Evolutionary conservation across 2,329 filamentous ascomycete genomes (phyloP), one percentile per base, ranked within the genome.

Genomic region (Neophaeococcomyces mojaviensis): DNA sequence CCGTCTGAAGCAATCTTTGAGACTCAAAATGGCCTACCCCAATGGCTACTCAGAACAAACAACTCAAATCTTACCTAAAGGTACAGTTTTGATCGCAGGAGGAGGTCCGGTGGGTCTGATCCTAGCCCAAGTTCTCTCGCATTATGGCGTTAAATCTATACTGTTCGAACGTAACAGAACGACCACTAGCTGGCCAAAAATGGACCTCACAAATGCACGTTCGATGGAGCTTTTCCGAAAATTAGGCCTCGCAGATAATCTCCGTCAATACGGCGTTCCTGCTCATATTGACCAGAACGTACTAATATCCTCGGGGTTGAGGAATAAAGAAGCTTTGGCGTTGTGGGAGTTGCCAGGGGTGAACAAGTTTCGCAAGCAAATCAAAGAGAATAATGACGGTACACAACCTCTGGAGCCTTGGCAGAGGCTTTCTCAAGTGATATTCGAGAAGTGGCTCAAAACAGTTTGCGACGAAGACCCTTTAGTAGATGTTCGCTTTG

Each of bases 61-160:
- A n/a, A n/a, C n/a, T n/a, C n/a, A n/a, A n/a, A n/a, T n/a, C 10
- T 28, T 49, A 28, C 39, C 44, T 4, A 15, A 34, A 9, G 49
- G 34, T 3, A 47, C 47, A 2, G 65, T 74, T 20, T 58, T 74
- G 4, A 68, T 74, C 31, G 61, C 70, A 3, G 71, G 71, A 5
- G 68, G 64, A 8, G 71, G 71, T 1, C 70, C 70, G 10, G 66
- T 68, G 1, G 69, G 71, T 26, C 59, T 68, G 4, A 58, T 64
- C n/a, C 61, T 69, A 1, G 68, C 70, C 12, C 33, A 22, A 28
- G 33, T 45, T 10, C 38, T 54, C 10, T 41, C 44, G 1, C 33
- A 38, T n/a, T 45, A 49, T 39, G 51, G 55, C 10, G 48, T 58
- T 22, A 50, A 40, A 22, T 57, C 48, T 18, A 39, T 59, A 2